Percentiles rank a stretch among this genome's conserved stretches.
These are phyloP conservation scores for Starmerella bacillaris DNA, from an alignment of 805 yeast species.

Conservation along the genomic window DNA sequence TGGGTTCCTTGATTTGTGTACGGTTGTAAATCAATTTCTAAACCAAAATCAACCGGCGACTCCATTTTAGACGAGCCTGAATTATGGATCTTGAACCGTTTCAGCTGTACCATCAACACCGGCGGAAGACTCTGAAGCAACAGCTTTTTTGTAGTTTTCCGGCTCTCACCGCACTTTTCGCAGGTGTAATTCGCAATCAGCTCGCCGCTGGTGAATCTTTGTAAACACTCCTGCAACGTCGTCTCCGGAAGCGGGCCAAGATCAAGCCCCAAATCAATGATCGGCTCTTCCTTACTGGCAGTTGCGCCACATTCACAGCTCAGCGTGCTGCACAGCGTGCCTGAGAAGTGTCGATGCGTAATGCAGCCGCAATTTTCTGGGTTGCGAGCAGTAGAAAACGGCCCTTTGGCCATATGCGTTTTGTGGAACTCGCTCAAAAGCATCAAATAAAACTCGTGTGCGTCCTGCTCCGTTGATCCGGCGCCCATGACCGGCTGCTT, in stretches of 20 bases:
- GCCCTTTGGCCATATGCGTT: slow-evolving; percentile 10
- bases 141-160: slow-evolving; percentile 57
- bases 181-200: slow-evolving; percentile 63
- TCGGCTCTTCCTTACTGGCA: slow-evolving; percentile 68
- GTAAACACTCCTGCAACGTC: slow-evolving; percentile 45
- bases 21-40: slow-evolving; percentile 49
- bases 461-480: slow-evolving; percentile 95
- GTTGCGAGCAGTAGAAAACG: slow-evolving; percentile 7
- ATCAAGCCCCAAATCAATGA: slow-evolving; percentile 75
- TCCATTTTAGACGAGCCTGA: slow-evolving; percentile 48
- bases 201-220: slow-evolving; percentile 62
- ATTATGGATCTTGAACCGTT: slow-evolving; percentile 42
- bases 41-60: slow-evolving; percentile 52
- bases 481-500: slow-evolving; percentile 44
- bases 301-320: slow-evolving; percentile 42
- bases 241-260: slow-evolving; percentile 16
- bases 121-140: slow-evolving; percentile 53
- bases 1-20: slow-evolving; percentile 24
- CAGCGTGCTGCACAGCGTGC: slow-evolving; percentile 64
- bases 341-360: slow-evolving; percentile 67
- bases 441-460: slow-evolving; percentile 95
- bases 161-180: slow-evolving; percentile 39
- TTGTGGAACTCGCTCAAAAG: slow-evolving; percentile 64
- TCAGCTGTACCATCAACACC: slow-evolving; percentile 67
- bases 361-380: slow-evolving; percentile 47